Evolutionary conservation across 768 basidiomycete genomes (phyloP), one percentile per base, ranked within the genome.

Genomic region (Gymnopilus junonius): DNA sequence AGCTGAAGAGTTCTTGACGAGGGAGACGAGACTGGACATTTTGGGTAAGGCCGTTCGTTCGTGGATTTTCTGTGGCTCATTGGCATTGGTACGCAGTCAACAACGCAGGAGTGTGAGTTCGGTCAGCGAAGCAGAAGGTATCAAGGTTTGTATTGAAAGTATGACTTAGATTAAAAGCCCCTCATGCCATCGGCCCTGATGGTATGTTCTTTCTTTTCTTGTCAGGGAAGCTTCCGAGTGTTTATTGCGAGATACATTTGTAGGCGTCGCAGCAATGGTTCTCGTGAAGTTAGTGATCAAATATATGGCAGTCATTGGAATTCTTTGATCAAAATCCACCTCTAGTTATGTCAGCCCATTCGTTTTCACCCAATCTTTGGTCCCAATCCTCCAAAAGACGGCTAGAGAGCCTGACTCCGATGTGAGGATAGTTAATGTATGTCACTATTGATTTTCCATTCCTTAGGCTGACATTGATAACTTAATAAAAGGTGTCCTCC

Each of bases 391-490:
- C 50, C 75, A 73, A 40, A 71, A 76, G 56, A 89, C 89, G 1
- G 82, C 86, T 0, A 65, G 76, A 17, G 71, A 80, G 48, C 73
- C 79, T 0, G 74, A 74, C 23, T 79, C 85, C 0, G 89, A 90
- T 62, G 88, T 89, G 50, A 83, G 89, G 17, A 78, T 91, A 14
- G 78, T 89, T 10, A 81, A 84, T 58, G 88, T 88, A 62, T 42
- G 83, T 74, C 20, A 10, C 29, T 27, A 1, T 43, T 34, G 11
- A 7, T 8, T 32, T 2, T n/a, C 17, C 31, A 8, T 20, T 23
- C 53, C 35, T 14, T 14, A 15, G 4, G 7, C 32, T 25, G 25
- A 55, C 25, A 15, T 21, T 29, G 23, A 21, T 17, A 14, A 12
- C 10, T 3, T 17, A 34, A 15, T 37, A 21, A 43, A 23, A 70